Conservation (phyloP, 805 yeast genomes). For the Kodamaea leandrae region DNA sequence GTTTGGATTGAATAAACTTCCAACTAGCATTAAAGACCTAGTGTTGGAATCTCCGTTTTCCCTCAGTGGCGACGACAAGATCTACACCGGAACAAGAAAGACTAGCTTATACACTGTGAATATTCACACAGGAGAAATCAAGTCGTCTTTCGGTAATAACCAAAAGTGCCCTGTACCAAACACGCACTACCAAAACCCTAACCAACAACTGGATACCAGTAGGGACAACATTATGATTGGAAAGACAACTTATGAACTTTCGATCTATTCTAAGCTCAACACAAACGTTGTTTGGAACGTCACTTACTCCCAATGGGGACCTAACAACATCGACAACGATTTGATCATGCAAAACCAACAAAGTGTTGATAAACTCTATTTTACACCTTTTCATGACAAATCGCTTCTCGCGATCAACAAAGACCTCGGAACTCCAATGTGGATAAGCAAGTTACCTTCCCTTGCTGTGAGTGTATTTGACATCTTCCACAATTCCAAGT, state of each 20-base stretch:
- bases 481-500: conserved; percentile 41
- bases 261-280: conserved; percentile 71
- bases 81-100: conserved; percentile 81
- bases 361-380: conserved; percentile 70
- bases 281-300: conserved; percentile 71
- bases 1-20: conserved; percentile 75
- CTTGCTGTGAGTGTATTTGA: conserved; percentile 80
- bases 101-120: conserved; percentile 76
- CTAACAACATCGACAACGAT: conserved; percentile 75
- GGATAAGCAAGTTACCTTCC: conserved; percentile 75
- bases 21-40: conserved; percentile 73
- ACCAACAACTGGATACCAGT: conserved; percentile 12
- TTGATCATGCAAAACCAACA: conserved; percentile 45
- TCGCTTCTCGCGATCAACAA: conserved; percentile 74
- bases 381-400: conserved; percentile 81
- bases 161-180: conserved; percentile 37
- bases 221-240: conserved; percentile 55
- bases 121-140: conserved; percentile 68
- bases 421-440: conserved; percentile 65
- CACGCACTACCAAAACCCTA: conserved; percentile 17
- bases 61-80: conserved; percentile 66
- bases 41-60: conserved; percentile 86
- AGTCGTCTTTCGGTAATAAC: conserved; percentile 61
- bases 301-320: conserved; percentile 86
- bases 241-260: conserved; percentile 65